Evolutionary conservation across 2,329 filamentous ascomycete species (phyloP).

Genomic region (Fusarium sp.): DNA sequence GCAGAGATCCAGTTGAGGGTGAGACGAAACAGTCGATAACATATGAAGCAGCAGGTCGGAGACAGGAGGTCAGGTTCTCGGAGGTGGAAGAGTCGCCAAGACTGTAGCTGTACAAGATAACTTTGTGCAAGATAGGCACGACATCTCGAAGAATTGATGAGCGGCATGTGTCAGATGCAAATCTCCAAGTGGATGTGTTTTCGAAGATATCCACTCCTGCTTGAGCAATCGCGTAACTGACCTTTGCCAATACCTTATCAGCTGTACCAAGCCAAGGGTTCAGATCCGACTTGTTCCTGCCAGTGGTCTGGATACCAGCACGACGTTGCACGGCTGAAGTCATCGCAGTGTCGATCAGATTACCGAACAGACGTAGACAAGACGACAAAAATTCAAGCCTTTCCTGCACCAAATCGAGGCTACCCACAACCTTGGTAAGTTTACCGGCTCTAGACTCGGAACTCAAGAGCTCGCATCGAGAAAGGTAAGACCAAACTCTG

Average conservation of each 20-base stretch:
- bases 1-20: constrained; percentile 74
- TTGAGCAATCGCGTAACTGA: constrained; percentile 78
- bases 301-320: constrained; percentile 62
- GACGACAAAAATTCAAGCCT: constrained; percentile 82
- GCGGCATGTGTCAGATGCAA: constrained; percentile 75
- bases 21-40: constrained; percentile 82
- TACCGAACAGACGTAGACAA: constrained; percentile 78
- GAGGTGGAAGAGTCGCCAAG: constrained; percentile 71
- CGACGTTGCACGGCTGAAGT: constrained; percentile 76
- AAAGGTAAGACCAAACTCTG: constrained; percentile 90
- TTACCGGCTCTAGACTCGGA: constrained; percentile 81
- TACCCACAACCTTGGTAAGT: constrained; percentile 82
- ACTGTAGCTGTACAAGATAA: constrained; percentile 79
- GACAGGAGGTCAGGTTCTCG: constrained; percentile 66
- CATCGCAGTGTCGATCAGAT: constrained; percentile 81
- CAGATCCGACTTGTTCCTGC: constrained; percentile 60
- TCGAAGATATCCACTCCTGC: constrained; percentile 86
- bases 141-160: constrained; percentile 76
- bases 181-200: constrained; percentile 88
- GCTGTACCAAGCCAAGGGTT: constrained; percentile 78
- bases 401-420: constrained; percentile 80
- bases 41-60: constrained; percentile 80
- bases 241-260: constrained; percentile 79
- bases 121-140: constrained; percentile 75
- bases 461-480: constrained; percentile 82